Conservation (phyloP, 306 rosid species). For the Astragalus glycyphyllos region DNA sequence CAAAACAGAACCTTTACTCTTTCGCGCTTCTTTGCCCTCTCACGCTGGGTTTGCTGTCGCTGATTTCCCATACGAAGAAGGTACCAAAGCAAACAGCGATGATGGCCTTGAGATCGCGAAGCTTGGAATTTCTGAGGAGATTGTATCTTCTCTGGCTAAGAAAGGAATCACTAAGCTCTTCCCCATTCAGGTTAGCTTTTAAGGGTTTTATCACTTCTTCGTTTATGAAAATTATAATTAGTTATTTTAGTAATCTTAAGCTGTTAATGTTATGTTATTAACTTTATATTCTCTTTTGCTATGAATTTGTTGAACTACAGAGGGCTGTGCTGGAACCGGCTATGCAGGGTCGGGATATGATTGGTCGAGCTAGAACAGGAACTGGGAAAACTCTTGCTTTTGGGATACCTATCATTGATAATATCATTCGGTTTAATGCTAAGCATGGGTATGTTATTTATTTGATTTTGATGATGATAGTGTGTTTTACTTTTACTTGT, state of each 20-base stretch:
- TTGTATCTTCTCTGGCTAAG: constrained; percentile 79
- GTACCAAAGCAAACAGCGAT: constrained; percentile 47
- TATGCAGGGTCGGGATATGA: constrained; percentile 98
- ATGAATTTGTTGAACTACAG: constrained; percentile 44
- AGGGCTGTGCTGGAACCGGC: constrained; percentile 97
- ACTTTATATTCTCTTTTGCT: neutral
- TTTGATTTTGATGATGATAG: neutral
- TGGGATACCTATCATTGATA: constrained; percentile 93
- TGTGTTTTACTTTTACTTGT: neutral
- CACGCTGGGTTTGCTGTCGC: constrained; percentile 65
- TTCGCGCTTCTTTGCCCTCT: constrained; percentile 56
- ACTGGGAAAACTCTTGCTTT: constrained; percentile 99
- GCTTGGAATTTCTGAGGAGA: constrained; percentile 77
- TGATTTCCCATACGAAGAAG: constrained; percentile 55
- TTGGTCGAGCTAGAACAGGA: constrained; percentile 98
- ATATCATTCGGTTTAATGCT: constrained; percentile 76
- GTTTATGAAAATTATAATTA: constrained; percentile 7
- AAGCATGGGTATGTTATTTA: constrained; percentile 71
- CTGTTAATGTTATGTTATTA: constrained; percentile 2
- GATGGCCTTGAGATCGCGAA: constrained; percentile 82
- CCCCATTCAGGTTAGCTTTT: constrained; percentile 77
- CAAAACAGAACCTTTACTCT: constrained; percentile 56
- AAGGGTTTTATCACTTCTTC: constrained; percentile 1
- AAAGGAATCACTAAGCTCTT: constrained; percentile 85
- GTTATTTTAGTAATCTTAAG: neutral